These are phyloP conservation scores for Starmerella stellata DNA, from an alignment of 805 yeast genomes.

Conservation along the genomic window DNA sequence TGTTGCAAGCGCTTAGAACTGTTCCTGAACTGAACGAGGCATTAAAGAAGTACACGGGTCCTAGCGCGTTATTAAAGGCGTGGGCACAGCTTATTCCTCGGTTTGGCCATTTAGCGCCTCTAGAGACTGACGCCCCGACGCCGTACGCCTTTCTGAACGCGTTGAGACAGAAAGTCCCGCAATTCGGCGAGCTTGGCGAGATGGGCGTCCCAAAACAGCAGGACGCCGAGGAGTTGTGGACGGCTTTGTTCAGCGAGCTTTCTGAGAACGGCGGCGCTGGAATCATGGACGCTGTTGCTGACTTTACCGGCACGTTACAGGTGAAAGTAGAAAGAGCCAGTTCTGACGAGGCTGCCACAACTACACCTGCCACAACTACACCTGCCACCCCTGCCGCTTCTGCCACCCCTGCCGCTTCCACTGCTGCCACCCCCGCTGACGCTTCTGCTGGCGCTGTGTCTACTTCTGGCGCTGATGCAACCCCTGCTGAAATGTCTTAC, in stretches of 20 bases:
- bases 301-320: constrained; percentile 47
- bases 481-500: too few relatives aligned
- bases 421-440: too few relatives aligned
- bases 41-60: constrained; percentile 27
- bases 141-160: constrained; percentile 46
- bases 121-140: constrained; percentile 30
- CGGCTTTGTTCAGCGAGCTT: constrained; percentile 48
- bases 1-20: constrained; percentile 37
- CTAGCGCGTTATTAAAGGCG: constrained; percentile 21
- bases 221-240: constrained; percentile 93
- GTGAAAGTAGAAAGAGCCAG: constrained; percentile 40
- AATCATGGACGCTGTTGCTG: constrained; percentile 21
- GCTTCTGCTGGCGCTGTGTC: too few relatives aligned
- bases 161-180: constrained; percentile 54
- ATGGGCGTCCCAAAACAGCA: constrained; percentile 75
- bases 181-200: constrained; percentile 58
- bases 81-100: constrained; percentile 21
- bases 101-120: constrained; percentile 18
- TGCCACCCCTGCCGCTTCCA: too few relatives aligned
- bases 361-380: too few relatives aligned
- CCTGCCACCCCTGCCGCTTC: too few relatives aligned
- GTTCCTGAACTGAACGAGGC: constrained; percentile 34
- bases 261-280: constrained; percentile 21
- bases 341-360: background rate
- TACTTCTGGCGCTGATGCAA: too few relatives aligned